Evolutionary conservation across 2,329 filamentous ascomycete species (phyloP).

Genomic region (Pyrenophora teres): DNA sequence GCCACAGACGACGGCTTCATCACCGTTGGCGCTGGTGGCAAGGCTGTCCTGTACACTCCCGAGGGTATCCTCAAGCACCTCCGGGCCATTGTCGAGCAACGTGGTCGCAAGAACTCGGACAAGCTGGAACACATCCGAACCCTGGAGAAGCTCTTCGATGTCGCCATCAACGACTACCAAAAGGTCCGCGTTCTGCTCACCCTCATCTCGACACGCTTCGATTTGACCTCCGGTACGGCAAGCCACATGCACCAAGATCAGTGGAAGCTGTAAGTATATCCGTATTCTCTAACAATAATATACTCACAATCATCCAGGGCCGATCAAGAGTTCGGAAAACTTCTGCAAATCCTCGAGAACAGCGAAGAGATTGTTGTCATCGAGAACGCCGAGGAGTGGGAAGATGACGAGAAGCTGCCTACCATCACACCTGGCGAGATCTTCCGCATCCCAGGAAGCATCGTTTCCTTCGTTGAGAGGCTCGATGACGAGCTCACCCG

Average conservation of each 20-base stretch:
- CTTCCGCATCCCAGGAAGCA: constrained; percentile 89
- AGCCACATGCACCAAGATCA: constrained; percentile 92
- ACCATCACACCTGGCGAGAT: constrained; percentile 73
- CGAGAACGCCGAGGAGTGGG: constrained; percentile 96
- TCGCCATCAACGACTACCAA: constrained; percentile 90
- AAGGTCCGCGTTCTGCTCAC: constrained; percentile 89
- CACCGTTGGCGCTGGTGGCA: constrained; percentile 86
- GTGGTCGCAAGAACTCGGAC: constrained; percentile 99
- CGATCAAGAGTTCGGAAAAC: constrained; percentile 78
- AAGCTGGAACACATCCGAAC: constrained; percentile 91
- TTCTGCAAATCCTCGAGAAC: constrained; percentile 78
- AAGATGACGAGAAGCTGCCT: constrained; percentile 95
- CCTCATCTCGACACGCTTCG: constrained; percentile 91
- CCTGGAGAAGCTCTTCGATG: constrained; percentile 94
- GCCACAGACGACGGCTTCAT: constrained; percentile 86
- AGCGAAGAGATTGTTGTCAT: constrained; percentile 83
- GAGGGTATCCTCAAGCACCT: constrained; percentile 99
- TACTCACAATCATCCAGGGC: constrained; percentile 54
- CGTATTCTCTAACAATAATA: neutral
- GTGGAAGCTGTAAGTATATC: constrained; percentile 73
- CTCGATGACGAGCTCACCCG: constrained; percentile 96
- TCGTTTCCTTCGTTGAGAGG: constrained; percentile 92
- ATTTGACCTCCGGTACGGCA: constrained; percentile 78
- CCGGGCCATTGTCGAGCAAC: constrained; percentile 87
- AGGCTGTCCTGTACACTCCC: constrained; percentile 87